phyloP scores from a whole-genome alignment of 1,284 basidiomycete genomes.

The Papiliotrema nemorosa region DNA sequence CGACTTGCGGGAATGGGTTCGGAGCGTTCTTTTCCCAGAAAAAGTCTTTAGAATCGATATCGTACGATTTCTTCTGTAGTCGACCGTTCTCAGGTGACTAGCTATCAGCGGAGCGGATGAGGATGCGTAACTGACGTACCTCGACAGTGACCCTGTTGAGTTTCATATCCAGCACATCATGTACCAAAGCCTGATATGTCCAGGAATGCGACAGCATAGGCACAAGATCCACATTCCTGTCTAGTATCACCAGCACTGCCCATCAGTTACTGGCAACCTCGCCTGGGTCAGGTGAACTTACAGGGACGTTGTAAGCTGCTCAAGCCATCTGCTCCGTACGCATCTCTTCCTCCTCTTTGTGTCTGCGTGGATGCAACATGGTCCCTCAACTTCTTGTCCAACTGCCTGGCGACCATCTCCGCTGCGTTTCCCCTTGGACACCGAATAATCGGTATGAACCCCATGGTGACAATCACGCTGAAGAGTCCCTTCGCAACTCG shows the following conservation, averaged over 20 bases:
- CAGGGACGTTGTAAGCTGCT: conserved; percentile 69
- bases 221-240: conserved; percentile 92
- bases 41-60: conserved; percentile 97
- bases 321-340: conserved; percentile 61
- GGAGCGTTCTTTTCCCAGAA: conserved; percentile 98
- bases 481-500: conserved; percentile 87
- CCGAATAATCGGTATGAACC: conserved; percentile 91
- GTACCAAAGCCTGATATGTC: conserved; percentile 98
- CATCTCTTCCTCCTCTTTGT: conserved; percentile 50
- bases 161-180: conserved; percentile 96
- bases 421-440: conserved; percentile 94
- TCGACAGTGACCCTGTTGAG: conserved; percentile 88
- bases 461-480: conserved; percentile 87
- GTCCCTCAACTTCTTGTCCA: conserved; percentile 89
- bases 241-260: conserved; percentile 84
- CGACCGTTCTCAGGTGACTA: conserved; percentile 56
- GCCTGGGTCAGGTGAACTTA: conserved; percentile 49
- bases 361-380: conserved; percentile 75
- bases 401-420: conserved; percentile 94
- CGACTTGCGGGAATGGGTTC: conserved; percentile 96
- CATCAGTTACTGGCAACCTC: background rate
- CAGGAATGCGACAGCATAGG: conserved; percentile 96
- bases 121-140: conserved; percentile 30
- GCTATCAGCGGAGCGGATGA: background rate
- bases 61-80: conserved; percentile 82